A percentile compares a stretch with the other conserved stretches of the same genome.
These are phyloP conservation scores for Populus simonii DNA, from an alignment of 345 rosid species.

Conservation along the genomic window DNA sequence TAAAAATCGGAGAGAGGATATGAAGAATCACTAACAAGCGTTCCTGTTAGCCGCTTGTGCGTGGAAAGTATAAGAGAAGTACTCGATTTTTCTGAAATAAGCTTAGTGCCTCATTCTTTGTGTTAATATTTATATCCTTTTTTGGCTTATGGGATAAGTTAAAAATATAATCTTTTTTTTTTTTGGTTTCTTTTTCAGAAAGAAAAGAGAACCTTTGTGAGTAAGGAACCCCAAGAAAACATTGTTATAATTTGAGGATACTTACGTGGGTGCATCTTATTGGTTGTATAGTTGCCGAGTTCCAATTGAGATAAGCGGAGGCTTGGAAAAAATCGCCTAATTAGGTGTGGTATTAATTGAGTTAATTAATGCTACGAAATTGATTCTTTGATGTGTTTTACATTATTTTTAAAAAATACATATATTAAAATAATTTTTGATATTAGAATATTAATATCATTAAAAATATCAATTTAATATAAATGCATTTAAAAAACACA, in stretches of 20 bases:
- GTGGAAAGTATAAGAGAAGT: background rate
- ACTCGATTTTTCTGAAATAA: background rate
- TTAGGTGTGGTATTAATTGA: background rate
- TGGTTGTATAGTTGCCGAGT: background rate
- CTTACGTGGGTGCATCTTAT: background rate
- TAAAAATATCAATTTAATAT: no score
- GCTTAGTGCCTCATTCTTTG: no score
- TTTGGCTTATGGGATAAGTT: conserved; percentile 11
- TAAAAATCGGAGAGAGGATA: background rate
- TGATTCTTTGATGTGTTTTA: no score
- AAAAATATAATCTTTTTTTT: background rate
- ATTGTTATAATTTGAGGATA: background rate
- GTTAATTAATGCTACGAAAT: no score
- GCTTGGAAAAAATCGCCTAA: background rate
- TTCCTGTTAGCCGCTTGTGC: conserved; percentile 27
- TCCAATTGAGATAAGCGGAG: background rate
- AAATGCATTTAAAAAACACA: no score
- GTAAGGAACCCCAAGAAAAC: background rate
- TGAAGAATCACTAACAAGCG: background rate
- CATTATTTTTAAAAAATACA: no score
- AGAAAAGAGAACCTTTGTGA: background rate
- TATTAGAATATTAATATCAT: no score
- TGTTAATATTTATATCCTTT: background rate
- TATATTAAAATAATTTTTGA: no score
- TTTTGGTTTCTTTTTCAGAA: background rate